Evolutionary conservation across 2,329 filamentous ascomycete genomes (phyloP), one percentile per base, ranked within the genome.

Genomic region (Ascomycota sp.): DNA sequence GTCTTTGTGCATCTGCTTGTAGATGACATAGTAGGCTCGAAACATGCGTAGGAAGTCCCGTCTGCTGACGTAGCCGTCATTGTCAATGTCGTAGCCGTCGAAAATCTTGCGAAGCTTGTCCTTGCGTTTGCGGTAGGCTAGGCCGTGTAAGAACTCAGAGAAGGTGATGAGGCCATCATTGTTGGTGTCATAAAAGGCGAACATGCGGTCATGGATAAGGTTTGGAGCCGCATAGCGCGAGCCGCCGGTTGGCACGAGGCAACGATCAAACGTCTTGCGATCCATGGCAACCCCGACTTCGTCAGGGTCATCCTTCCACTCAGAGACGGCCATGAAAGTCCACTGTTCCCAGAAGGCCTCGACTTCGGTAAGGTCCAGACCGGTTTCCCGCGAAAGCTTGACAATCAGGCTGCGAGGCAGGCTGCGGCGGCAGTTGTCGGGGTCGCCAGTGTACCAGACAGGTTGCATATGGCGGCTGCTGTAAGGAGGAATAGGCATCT

Each of bases 321-420:
- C 75, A 5, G 75, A 75, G 39, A 79, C 86, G 25, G 86, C 86
- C 52, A 94, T 75, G 48, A 85, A 94, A 5, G 80, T 85, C 66
- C 92, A 98, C 46, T 95, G 86, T 45, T 95, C 86, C 75, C 85
- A 95, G 25, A 92, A 69, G 6, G 85, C 86, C 52, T 95, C 86
- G 5, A 98, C 59, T 49, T 92, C 82, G 2, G 82, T 76, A 20
- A 77, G 69, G 44, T 94, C 83, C 51, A 91, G 80, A 12, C 72
- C 72, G 0, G 78, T 83, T 36, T 80, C 74, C 32, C 63, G 63
- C 20, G 70, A 69, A 32, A 85, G 61, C 34, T 72, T 73, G 31
- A 71, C 66, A 31, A 80, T 74, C 23, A 89, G 54, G 2, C 59
- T 50, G 19, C 70, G 64, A 1, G 74, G 69, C n/a, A 95, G 60